A percentile compares a stretch with the other conserved stretches of the same genome.
Evolutionary conservation across 192 early-diverging fungal species (phyloP).

Genomic region (Coemansia sp.): DNA sequence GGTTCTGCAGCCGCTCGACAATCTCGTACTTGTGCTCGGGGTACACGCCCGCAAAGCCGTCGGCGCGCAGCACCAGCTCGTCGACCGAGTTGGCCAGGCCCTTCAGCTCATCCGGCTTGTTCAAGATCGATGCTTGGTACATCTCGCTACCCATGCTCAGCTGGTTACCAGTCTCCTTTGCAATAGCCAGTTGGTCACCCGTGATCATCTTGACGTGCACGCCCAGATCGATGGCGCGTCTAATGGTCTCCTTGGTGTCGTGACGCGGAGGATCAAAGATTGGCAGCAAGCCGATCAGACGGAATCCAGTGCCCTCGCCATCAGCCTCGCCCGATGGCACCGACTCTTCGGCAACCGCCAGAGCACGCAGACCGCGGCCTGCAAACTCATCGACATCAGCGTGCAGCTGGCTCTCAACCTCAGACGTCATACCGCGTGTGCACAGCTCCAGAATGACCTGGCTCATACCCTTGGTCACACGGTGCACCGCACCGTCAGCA

Average conservation of each 20-base stretch:
- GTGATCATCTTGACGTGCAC: constrained; percentile 95
- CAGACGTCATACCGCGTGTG: constrained; percentile 68
- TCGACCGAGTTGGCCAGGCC: constrained; percentile 60
- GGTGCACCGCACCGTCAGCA: constrained; percentile 63
- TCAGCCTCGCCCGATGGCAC: constrained; percentile 61
- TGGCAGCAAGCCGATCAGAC: constrained; percentile 69
- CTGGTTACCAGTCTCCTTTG: constrained; percentile 75
- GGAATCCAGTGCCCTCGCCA: constrained; percentile 65
- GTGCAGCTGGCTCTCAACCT: constrained; percentile 60
- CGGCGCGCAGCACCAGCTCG: constrained; percentile 62
- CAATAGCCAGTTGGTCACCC: constrained; percentile 87
- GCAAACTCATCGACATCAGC: constrained; percentile 71
- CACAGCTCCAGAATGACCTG: constrained; percentile 71
- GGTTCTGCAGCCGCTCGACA: constrained; percentile 64
- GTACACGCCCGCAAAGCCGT: constrained; percentile 68
- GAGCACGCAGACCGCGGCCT: constrained; percentile 67
- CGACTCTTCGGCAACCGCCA: constrained; percentile 72
- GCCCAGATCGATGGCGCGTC: constrained; percentile 70
- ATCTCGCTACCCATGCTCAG: constrained; percentile 73
- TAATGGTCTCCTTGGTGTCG: constrained; percentile 79
- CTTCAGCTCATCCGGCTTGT: constrained; percentile 62
- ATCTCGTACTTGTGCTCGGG: constrained; percentile 74
- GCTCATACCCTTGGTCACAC: constrained; percentile 75
- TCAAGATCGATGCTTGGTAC: constrained; percentile 65
- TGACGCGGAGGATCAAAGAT: constrained; percentile 77